phyloP scores from a whole-genome alignment of 2,329 filamentous ascomycete species.

The Diaporthe aspalathi region DNA sequence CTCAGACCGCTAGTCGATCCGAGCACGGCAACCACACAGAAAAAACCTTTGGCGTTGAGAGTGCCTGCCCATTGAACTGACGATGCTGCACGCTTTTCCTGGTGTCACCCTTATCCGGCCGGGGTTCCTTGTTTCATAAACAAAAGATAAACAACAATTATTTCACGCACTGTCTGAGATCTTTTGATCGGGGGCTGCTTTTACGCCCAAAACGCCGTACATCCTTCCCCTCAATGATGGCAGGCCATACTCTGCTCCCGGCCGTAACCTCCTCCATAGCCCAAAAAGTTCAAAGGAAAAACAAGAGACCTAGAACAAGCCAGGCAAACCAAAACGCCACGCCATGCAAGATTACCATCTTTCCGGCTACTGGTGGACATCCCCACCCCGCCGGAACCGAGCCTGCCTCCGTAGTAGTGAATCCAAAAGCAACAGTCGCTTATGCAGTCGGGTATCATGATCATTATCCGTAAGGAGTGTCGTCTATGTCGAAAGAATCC shows the following conservation, averaged over 20 bases:
- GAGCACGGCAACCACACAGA: constrained; percentile 6
- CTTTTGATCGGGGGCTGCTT: constrained; percentile 21
- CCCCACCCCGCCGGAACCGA: constrained; percentile 13
- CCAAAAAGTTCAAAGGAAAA: constrained; percentile 2
- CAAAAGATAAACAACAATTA: constrained; percentile 8
- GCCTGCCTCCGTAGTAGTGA: constrained; percentile 30
- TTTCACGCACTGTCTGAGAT: constrained; percentile 27
- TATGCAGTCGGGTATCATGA: constrained; percentile 64
- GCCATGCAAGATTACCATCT: constrained; percentile 36
- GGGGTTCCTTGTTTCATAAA: constrained; percentile 26
- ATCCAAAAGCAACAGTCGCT: constrained; percentile 56
- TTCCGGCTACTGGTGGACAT: constrained; percentile 5
- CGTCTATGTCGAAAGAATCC: constrained; percentile 52
- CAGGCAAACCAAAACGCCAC: constrained; percentile 37
- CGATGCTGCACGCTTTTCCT: constrained; percentile 16
- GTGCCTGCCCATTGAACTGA: constrained; percentile 1
- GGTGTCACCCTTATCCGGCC: neutral
- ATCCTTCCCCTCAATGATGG: neutral
- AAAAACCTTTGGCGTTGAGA: neutral
- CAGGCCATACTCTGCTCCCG: constrained; percentile 23
- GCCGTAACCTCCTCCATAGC: neutral
- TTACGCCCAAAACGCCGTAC: constrained; percentile 33
- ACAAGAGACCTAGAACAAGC: constrained; percentile 5
- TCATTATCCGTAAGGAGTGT: constrained; percentile 59
- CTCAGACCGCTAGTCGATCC: neutral